phyloP scores from a whole-genome alignment of 306 rosid genomes.

The Vicia faba region DNA sequence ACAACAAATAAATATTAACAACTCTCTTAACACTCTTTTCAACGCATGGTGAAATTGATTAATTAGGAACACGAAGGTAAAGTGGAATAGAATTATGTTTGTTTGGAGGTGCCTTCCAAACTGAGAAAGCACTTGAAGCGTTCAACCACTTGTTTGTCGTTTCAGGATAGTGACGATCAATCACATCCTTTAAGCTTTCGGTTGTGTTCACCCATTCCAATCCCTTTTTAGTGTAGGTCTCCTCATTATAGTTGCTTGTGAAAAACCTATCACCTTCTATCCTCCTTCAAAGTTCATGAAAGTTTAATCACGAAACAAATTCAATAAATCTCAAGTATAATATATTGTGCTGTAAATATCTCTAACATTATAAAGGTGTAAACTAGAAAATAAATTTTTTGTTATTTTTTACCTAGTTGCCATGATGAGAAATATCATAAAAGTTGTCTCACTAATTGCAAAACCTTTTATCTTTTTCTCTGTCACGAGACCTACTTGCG shows the following conservation, averaged over 20 bases:
- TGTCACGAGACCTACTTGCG: slow-evolving; percentile 65
- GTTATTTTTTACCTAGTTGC: slow-evolving; percentile 70
- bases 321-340: too few relatives aligned
- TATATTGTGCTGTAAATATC: too few relatives aligned
- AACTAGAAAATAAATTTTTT: too few relatives aligned
- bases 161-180: slow-evolving; percentile 58
- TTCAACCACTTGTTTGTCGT: slow-evolving; percentile 61
- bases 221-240: slow-evolving; percentile 55
- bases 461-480: slow-evolving; percentile 69
- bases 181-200: slow-evolving; percentile 57
- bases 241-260: slow-evolving; percentile 58
- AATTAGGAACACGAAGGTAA: slow-evolving; percentile 44
- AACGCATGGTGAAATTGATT: too few relatives aligned
- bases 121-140: slow-evolving; percentile 60
- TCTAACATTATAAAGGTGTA: too few relatives aligned
- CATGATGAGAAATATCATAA: slow-evolving; percentile 55
- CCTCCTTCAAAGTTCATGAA: slow-evolving; percentile 44
- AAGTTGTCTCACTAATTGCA: slow-evolving; percentile 68
- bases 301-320: neutral
- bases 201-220: slow-evolving; percentile 61
- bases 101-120: slow-evolving; percentile 52
- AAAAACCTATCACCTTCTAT: slow-evolving; percentile 63
- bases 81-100: slow-evolving; percentile 44
- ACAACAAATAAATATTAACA: neutral
- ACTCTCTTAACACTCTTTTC: too few relatives aligned